Conservation (phyloP, 805 yeast genomes). For the Candida orba region DNA sequence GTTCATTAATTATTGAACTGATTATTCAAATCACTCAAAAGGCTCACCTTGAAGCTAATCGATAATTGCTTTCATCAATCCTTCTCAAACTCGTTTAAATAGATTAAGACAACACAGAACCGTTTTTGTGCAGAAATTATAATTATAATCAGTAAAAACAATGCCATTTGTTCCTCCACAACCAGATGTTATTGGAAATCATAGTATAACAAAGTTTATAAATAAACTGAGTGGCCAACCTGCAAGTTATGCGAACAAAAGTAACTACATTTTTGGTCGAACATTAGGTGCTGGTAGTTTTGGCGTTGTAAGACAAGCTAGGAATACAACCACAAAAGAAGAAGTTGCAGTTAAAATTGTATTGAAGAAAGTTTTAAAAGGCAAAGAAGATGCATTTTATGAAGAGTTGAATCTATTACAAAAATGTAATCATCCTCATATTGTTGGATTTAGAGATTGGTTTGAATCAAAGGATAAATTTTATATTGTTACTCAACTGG, state of each 20-base stretch:
- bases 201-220: conserved; percentile 31
- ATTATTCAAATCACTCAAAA: too few relatives aligned
- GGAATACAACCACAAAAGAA: conserved; percentile 41
- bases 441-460: conserved; percentile 88
- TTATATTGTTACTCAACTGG: conserved; percentile 88
- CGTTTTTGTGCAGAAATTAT: not conserved
- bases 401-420: conserved; percentile 72
- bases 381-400: conserved; percentile 66
- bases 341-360: conserved; percentile 89
- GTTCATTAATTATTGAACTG: too few relatives aligned
- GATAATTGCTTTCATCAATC: too few relatives aligned
- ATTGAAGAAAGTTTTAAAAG: conserved; percentile 74
- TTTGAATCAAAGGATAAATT: conserved; percentile 89
- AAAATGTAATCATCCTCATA: conserved; percentile 71
- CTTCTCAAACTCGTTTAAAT: too few relatives aligned
- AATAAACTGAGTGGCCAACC: conserved; percentile 70
- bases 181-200: conserved; percentile 22
- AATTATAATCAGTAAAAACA: not conserved
- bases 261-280: conserved; percentile 66
- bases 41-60: too few relatives aligned
- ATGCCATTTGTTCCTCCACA: conserved; percentile 13
- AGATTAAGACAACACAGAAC: not conserved
- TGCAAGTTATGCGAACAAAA: conserved; percentile 55
- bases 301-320: conserved; percentile 84
- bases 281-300: conserved; percentile 94